Evolutionary conservation across 1,284 basidiomycete genomes (phyloP).

Genomic region (Tilletia walkeri): DNA sequence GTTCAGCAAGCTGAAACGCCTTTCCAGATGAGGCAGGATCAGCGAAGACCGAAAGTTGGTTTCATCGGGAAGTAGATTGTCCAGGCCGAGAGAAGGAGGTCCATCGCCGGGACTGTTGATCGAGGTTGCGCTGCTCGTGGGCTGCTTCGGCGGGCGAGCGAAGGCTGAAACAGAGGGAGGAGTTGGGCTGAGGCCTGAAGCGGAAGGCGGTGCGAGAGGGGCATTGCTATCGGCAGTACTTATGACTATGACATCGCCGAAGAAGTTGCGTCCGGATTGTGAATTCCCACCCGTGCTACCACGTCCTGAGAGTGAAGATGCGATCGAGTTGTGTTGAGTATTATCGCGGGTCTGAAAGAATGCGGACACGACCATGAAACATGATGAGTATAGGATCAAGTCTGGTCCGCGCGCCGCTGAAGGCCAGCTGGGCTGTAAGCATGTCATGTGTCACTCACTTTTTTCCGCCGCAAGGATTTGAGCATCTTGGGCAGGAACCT

Average conservation of each 20-base stretch:
- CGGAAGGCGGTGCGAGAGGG: not conserved
- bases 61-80: not conserved
- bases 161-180: not conserved
- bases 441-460: not conserved
- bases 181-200: not conserved
- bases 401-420: not conserved
- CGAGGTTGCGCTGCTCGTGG: not conserved
- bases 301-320: not conserved
- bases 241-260: slow-evolving; percentile 11
- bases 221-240: slow-evolving; percentile 9
- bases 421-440: not conserved
- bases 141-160: not conserved
- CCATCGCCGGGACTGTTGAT: not conserved
- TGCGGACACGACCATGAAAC: too few species aligned
- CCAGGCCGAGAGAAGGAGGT: not conserved
- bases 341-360: not conserved
- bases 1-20: slow-evolving; percentile 44
- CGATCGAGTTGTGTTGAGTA: not conserved
- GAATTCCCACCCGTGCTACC: not conserved
- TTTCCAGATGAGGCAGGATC: slow-evolving; percentile 50
- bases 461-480: slow-evolving; percentile 14
- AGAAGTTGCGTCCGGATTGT: not conserved
- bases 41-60: slow-evolving; percentile 35
- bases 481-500: not conserved
- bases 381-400: not conserved